Base-by-base conservation (phyloP, 2,329 filamentous ascomycete species). In the Colletotrichum navitas region DNA sequence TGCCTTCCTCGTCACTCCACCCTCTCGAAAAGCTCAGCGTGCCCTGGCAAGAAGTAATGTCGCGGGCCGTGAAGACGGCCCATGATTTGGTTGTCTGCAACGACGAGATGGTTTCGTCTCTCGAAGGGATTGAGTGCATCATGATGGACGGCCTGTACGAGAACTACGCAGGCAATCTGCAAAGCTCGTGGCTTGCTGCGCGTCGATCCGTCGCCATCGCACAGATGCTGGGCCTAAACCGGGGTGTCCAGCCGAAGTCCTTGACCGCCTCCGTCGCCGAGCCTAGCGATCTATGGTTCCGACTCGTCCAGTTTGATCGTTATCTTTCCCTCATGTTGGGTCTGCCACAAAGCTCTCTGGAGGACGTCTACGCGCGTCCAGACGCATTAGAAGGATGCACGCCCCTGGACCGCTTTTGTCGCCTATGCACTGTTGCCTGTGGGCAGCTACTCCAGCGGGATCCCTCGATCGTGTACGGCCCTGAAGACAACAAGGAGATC, bases 101-200 rank as follows among this genome's bases (percentile, higher is more conserved):
- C 34, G 84, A 88, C 62, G 82, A 84, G 2, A 75, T 89, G 0
- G 74, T 85, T 0, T 78, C 77, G 32, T 84, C 82, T 0, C 49
- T 87, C 1, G 85, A 88, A 63, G 85, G 85, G 0, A 75, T 88
- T 7, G 84, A 88, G 69, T 86, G 84, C 63, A 73, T 89, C n/a
- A 80, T 87, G 73, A 78, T 88, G 0, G 83, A 87, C 72, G 80
- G 80, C 16, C 78, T 86, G 29, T 86, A 83, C 73, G 78, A 84
- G 8, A 83, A 82, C 36, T 87, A 87, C 36, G 76, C 77, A 0
- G 87, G 87, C 1, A 81, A 84, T 36, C 78, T 87, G 3, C 82
- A 84, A 0, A 79, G 81, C 0, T 80, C 85, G 0, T 88, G 85
- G 84, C 74, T 87, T 5, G 77, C 80, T 0, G 80, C 79, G 45